These are phyloP conservation scores for Acacia crassicarpa DNA, from an alignment of 306 rosid genomes.

Conservation along the genomic window DNA sequence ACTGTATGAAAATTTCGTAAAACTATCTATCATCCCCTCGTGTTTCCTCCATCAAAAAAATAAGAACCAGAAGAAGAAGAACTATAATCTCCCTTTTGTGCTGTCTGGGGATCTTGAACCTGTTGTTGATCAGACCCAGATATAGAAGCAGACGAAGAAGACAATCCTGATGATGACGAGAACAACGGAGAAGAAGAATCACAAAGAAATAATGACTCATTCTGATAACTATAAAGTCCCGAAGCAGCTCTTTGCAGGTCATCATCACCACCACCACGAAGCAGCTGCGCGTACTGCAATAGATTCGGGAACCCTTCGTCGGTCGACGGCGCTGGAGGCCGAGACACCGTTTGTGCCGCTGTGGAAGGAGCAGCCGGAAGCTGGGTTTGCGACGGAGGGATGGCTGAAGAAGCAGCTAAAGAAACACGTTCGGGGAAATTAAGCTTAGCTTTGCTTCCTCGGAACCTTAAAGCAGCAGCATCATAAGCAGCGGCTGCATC, in stretches of 20 bases:
- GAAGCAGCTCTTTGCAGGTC: conserved; percentile 38
- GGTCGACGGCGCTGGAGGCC: background rate
- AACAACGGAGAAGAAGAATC: background rate
- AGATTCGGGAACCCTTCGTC: conserved; percentile 38
- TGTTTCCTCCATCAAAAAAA: conserved; percentile 5
- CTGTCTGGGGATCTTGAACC: background rate
- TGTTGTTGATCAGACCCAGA: background rate
- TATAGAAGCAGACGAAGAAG: background rate
- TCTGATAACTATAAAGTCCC: conserved; percentile 14
- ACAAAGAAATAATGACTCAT: background rate
- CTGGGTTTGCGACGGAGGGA: background rate
- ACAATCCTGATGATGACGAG: conserved; percentile 7
- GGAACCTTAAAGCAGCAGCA: conserved; percentile 46
- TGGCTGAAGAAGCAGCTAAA: background rate
- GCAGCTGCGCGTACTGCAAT: conserved; percentile 39
- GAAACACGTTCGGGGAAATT: conserved; percentile 45
- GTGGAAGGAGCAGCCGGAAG: background rate
- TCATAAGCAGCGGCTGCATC: conserved; percentile 59
- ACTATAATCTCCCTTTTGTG: conserved; percentile 2
- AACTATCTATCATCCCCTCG: background rate
- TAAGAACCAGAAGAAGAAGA: background rate
- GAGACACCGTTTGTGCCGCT: background rate
- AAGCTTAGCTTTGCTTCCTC: conserved; percentile 55
- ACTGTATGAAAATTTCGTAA: background rate
- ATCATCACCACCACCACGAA: conserved; percentile 34